Base-by-base conservation (phyloP, 805 yeast genomes). In the Clavispora vitiphila region DNA sequence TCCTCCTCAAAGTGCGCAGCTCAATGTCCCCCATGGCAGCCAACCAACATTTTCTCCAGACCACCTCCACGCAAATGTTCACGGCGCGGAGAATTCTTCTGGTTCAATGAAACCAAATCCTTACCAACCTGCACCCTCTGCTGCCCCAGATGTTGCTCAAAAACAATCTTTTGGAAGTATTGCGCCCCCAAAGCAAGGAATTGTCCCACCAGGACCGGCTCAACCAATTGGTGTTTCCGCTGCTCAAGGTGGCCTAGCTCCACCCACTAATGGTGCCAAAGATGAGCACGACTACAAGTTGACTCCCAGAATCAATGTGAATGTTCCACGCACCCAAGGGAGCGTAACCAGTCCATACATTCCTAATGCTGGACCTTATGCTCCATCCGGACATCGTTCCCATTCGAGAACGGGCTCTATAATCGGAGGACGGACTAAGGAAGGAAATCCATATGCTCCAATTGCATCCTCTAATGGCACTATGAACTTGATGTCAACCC, bases 321-420 rank as follows among this genome's bases (percentile, higher is more conserved):
- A 29, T 29, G 32, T 29, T 8, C 32, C 32, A 6, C 32, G 32
- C 10, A 10, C 20, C 12, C 8, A 19, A 3, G 32, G 32, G 16
- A 29, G 32, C 20, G 32, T 10, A 24, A 41, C 56, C 16, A 66
- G 72, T 42, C 73, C 74, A 2, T 69, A 69, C 47, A 68, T 69
- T 9, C 75, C 75, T 1, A 58, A 61, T 36, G 57, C 70, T 9
- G 75, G 75, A 7, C 75, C 73, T 3, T 69, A 69, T 43, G 74
- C 68, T 7, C 75, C 75, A 5, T 55, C 56, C 30, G 53, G 48
- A 24, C 62, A 55, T 27, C 59, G 61, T 37, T 56, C 65, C 0
- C 73, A 68, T 44, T 67, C 72, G 6, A 51, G 74, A 43, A 65
- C 69, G 3, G 63, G 61, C 46, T 68, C 74, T 1, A 53, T 69